Base-by-base conservation (phyloP, 169 alveolate genomes). In the Plasmodium gaboni region DNA sequence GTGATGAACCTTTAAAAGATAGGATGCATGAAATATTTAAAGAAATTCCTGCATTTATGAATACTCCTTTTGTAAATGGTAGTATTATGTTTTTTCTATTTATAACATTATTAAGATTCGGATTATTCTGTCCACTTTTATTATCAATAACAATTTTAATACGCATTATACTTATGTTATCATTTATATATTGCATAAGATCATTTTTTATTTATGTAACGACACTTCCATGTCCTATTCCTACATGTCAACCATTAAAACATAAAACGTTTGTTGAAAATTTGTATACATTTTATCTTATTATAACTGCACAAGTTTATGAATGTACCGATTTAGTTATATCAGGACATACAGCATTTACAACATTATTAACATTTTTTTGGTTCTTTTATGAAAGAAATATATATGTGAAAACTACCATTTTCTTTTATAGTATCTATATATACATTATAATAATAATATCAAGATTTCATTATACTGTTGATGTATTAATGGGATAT, bases 401-500 rank as follows among this genome's bases (percentile, higher is more conserved):
- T 53, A 67, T 88, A 67, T 70, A 19, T 38, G 73, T 78, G 22
- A 83, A 85, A 32, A 3, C 80, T 7, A 63, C 55, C 5, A 17
- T 91, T n/a, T 57, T 71, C 17, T 51, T 87, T 17, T 88, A 70
- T 38, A 68, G 76, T 44, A 51, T 65, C 12, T 48, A 69, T 50
- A 60, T 89, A 2, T 88, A 71, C 50, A 46, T 72, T n/a, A 32
- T 92, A 19, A 92, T 92, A 38, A 74, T 92, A 68, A 88, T 91
- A 15, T 68, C 94, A 17, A 89, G 89, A 73, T 71, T 88, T 24
- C 96, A 94, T 88, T 94, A 94, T 87, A 92, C 96, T 22, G 92
- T 94, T 53, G 96, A 94, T 63, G 95, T 94, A 28, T 50, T 94
- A 65, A 89, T 94, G 78, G 96, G 96, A n/a, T 26, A 88, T n/a